phyloP scores from a whole-genome alignment of 192 early-diverging fungal genomes.

The Gamsiella multidivaricata region DNA sequence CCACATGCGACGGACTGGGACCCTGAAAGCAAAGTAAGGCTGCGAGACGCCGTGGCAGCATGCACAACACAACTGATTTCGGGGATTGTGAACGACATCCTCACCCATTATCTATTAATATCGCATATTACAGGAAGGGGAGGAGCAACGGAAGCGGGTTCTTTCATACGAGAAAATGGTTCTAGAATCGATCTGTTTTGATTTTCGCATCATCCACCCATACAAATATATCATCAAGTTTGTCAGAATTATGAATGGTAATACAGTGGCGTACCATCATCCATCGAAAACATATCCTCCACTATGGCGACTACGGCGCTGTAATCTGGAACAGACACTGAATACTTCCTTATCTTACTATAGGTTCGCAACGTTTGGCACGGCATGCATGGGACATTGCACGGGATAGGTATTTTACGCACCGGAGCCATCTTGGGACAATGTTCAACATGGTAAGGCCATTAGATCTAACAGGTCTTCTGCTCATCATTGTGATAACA shows the following conservation, averaged over 20 bases:
- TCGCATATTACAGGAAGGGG: constrained; percentile 59
- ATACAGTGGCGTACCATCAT: too few relatives aligned
- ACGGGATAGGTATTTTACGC: constrained; percentile 51
- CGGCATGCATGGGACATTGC: constrained; percentile 63
- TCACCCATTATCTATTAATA: neutral
- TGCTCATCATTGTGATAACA: constrained; percentile 8
- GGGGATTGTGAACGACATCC: neutral
- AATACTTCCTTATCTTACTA: neutral
- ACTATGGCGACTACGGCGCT: neutral
- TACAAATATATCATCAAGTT: constrained; percentile 79
- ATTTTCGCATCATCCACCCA: constrained; percentile 82
- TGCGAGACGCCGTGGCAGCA: neutral
- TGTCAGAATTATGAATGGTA: constrained; percentile 72
- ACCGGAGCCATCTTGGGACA: neutral
- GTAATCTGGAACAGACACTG: neutral
- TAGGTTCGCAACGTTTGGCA: constrained; percentile 60
- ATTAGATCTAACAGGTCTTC: neutral
- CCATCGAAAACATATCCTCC: too few relatives aligned
- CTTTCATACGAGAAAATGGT: constrained; percentile 76
- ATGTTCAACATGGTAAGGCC: neutral
- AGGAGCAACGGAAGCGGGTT: constrained; percentile 73
- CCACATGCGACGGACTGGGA: constrained; percentile 65
- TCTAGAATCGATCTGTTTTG: constrained; percentile 84
- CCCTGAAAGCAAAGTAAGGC: constrained; percentile 61
- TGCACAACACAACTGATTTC: neutral